Conservation (phyloP, 495 filamentous ascomycete genomes). For the Annulohypoxylon bovei region DNA sequence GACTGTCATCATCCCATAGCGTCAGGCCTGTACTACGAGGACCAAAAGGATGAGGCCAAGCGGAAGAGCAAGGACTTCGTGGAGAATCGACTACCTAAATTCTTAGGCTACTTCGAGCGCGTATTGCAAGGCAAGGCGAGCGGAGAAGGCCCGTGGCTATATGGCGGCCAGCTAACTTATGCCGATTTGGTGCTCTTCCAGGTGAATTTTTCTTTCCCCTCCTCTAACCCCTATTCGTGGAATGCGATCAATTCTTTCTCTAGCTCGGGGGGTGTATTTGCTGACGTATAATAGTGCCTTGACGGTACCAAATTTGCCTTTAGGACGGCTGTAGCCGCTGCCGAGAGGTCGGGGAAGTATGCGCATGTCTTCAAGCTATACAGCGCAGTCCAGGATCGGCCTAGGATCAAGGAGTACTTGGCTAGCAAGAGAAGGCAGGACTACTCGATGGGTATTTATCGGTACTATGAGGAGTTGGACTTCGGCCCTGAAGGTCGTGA, state of each 20-base stretch:
- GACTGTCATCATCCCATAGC: conserved; percentile 74
- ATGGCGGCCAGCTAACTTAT: conserved; percentile 67
- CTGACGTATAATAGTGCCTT: conserved; percentile 39
- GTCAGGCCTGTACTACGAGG: conserved; percentile 67
- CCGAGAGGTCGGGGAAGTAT: conserved; percentile 58
- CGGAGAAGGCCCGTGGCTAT: conserved; percentile 65
- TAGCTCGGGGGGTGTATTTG: background rate
- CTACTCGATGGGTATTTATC: conserved; percentile 63
- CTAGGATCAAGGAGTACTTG: conserved; percentile 63
- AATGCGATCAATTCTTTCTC: background rate
- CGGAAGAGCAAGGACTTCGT: conserved; percentile 62
- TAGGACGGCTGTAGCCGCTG: conserved; percentile 59
- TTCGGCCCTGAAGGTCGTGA: conserved; percentile 28
- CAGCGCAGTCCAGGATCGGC: conserved; percentile 57
- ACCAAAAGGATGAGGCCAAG: conserved; percentile 70
- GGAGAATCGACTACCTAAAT: conserved; percentile 70
- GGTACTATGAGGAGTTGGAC: conserved; percentile 68
- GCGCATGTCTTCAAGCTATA: conserved; percentile 60
- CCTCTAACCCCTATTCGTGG: background rate
- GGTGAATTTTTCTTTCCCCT: conserved; percentile 44
- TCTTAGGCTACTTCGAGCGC: conserved; percentile 70
- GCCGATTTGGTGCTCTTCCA: conserved; percentile 77
- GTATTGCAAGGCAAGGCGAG: conserved; percentile 66
- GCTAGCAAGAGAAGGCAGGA: conserved; percentile 61
- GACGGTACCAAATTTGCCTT: conserved; percentile 63